phyloP scores from a whole-genome alignment of 1,139 yeast genomes.

The Taphrina communis region DNA sequence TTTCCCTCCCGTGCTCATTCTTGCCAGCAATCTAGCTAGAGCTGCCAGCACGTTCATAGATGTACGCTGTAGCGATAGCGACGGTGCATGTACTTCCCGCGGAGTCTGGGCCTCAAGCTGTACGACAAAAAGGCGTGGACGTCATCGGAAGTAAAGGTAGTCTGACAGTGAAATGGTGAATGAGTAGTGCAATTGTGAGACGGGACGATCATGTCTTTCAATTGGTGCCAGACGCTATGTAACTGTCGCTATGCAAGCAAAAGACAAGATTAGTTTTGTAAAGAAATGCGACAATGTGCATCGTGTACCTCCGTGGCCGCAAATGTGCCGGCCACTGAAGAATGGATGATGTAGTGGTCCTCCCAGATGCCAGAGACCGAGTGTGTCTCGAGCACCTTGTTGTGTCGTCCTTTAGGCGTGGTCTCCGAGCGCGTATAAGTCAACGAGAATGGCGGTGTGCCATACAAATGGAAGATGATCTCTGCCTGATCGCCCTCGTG shows the following conservation, averaged over 20 bases:
- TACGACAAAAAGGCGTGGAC: too few relatives aligned
- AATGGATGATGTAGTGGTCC: conserved; percentile 70
- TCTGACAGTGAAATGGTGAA: too few relatives aligned
- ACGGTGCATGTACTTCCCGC: too few relatives aligned
- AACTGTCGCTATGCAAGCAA: conserved; percentile 7
- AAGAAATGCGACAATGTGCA: conserved; percentile 43
- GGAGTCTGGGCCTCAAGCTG: too few relatives aligned
- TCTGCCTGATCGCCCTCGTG: conserved; percentile 75
- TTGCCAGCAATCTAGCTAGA: background rate
- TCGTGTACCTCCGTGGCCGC: conserved; percentile 89
- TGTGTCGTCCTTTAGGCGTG: conserved; percentile 50
- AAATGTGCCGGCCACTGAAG: conserved; percentile 89
- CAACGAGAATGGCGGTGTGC: conserved; percentile 59
- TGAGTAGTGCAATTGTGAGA: too few relatives aligned
- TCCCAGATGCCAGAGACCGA: conserved; percentile 73
- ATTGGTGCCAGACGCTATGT: conserved; percentile 5
- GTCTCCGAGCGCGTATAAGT: conserved; percentile 61
- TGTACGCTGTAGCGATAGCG: too few relatives aligned
- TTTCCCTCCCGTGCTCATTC: background rate
- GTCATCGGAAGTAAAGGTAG: too few relatives aligned
- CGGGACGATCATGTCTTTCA: too few relatives aligned
- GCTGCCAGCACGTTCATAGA: too few relatives aligned
- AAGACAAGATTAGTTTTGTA: conserved; percentile 16
- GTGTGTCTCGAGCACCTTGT: conserved; percentile 73
- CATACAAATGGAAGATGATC: conserved; percentile 61